phyloP scores from a whole-genome alignment of 2,329 filamentous ascomycete species.

The Neopestalotiopsis sp. region DNA sequence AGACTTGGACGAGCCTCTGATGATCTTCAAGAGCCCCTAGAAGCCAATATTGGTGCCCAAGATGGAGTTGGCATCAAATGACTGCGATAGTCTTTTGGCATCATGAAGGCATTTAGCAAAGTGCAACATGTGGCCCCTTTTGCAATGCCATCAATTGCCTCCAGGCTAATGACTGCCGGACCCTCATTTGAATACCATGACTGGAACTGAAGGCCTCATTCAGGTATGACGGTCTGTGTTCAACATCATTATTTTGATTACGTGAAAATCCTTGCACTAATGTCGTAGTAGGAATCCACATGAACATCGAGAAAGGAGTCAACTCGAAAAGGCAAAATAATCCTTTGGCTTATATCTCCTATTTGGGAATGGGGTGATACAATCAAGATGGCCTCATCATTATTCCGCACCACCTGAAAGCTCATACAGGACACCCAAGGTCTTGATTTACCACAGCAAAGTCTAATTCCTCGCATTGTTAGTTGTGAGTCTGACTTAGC shows the following conservation, averaged over 20 bases:
- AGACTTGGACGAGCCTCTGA: no score
- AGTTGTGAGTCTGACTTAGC: neutral
- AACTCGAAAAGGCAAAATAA: neutral
- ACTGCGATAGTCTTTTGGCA: no score
- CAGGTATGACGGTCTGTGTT: neutral
- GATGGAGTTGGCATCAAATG: no score
- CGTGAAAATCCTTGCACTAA: no score
- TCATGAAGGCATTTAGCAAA: neutral
- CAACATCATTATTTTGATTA: no score
- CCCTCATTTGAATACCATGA: neutral
- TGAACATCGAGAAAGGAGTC: neutral
- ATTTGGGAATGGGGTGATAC: neutral
- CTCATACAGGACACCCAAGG: neutral
- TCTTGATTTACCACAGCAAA: neutral
- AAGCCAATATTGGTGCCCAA: no score
- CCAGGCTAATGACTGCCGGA: neutral
- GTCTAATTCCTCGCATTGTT: neutral
- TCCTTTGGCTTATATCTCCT: neutral
- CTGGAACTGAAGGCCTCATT: neutral
- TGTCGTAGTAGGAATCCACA: neutral
- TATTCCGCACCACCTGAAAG: neutral
- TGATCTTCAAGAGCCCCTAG: no score
- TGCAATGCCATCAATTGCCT: neutral
- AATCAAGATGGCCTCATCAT: neutral
- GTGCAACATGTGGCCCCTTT: neutral